phyloP scores from a whole-genome alignment of 2,329 filamentous ascomycete genomes.

The Clarireedia sp. region DNA sequence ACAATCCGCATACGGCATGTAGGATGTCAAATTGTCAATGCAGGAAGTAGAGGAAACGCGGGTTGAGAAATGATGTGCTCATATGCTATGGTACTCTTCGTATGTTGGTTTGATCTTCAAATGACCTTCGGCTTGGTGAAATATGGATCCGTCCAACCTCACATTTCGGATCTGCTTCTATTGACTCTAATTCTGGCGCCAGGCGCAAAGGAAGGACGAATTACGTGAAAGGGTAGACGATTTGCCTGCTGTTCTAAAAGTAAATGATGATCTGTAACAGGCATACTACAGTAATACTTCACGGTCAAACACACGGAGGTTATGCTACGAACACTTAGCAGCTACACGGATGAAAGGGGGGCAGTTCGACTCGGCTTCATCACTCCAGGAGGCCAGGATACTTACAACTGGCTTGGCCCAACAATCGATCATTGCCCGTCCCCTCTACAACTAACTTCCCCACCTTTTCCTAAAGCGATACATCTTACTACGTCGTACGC shows the following conservation, averaged over 20 bases:
- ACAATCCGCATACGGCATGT: conserved; percentile 5
- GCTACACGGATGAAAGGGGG: neutral
- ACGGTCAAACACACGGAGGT: no score
- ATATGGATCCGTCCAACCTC: neutral
- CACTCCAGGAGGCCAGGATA: neutral
- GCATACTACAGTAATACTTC: neutral
- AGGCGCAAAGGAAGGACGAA: neutral
- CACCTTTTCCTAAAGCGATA: neutral
- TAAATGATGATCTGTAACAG: neutral
- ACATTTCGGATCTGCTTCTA: neutral
- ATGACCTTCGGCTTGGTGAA: neutral
- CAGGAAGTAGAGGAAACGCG: neutral
- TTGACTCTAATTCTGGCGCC: neutral
- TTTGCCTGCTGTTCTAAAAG: neutral
- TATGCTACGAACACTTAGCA: no score
- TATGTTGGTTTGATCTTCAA: neutral
- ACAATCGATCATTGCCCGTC: neutral
- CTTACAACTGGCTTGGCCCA: neutral
- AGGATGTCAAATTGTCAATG: conserved; percentile 2
- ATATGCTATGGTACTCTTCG: neutral
- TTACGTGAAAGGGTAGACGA: neutral
- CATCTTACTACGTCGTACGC: neutral
- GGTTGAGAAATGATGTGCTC: conserved; percentile 6
- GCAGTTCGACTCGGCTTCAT: neutral
- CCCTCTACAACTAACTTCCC: neutral